Base-by-base conservation (phyloP, 2,329 filamentous ascomycete genomes). In the Fusarium chaquense region DNA sequence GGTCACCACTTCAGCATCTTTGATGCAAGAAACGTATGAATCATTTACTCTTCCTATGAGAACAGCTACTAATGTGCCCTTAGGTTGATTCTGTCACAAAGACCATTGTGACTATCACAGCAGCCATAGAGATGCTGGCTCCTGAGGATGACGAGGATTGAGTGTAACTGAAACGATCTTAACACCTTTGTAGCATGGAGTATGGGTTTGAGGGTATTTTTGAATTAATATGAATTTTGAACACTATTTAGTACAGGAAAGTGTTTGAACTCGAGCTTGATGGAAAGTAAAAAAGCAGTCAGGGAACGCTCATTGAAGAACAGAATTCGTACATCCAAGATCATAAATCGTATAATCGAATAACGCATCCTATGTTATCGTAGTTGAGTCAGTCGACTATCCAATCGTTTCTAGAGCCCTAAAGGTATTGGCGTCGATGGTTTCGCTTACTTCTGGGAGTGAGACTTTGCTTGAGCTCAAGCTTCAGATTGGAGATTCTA, bases 1-100 rank as follows among this genome's bases (percentile, higher is more conserved):
- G 50, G 50, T 24, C 50, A 53, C 15, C 50, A 53, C 36, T 53
- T 53, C 20, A 53, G 50, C 26, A 53, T 53, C 50, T 53, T 53
- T 53, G 50, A 53, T 28, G 18, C 50, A 5, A 53, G 36, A 53
- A 53, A 53, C 15, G 50, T 53, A 43, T 33, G 50, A 32, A 43
- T 33, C 20, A n/a, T 24, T 41, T 33, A 3, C 6, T 53, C 50
- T n/a, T 52, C 50, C 28, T 33, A 20, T 33, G n/a, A 41, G 33
- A 30, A n/a, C n/a, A 43, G 50, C 28, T 53, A 33, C 50, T 53
- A 53, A 53, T 6, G n/a, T 43, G 43, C 15, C 20, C 26, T 18
- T 3, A 53, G 50, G 26, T 53, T 10, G 50, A 53, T 43, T 53
- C 36, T 30, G 36, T 53, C 28, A 43, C 36, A 41, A 53, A 53